Base-by-base conservation (phyloP, 208 protist genomes). In the Angomonas ambiguus region DNA sequence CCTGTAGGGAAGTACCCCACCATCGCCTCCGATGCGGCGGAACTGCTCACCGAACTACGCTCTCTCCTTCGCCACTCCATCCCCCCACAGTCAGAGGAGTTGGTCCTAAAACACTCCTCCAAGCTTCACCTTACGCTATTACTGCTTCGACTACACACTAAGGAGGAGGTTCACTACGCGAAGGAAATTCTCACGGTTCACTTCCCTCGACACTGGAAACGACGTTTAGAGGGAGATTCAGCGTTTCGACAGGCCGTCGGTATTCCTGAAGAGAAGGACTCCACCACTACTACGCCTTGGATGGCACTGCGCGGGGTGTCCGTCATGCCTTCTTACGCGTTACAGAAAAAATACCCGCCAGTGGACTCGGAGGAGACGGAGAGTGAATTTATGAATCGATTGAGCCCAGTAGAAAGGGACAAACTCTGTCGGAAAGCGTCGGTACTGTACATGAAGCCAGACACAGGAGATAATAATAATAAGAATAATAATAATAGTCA, bases 381-480 rank as follows among this genome's bases (percentile, higher is more conserved):
- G 32, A 3, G n/a, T 1, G 24, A 45, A n/a, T 45, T 4, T 10
- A 22, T 28, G 18, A 56, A 56, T 22, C 11, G 49, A 11, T 28
- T 13, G n/a, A 25, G 10, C 5, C 30, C 6, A 2, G 41, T 27
- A 11, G 22, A 58, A 34, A 48, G 38, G 27, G 42, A 73, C 20
- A 38, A 20, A 1, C 62, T 84, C 27, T 41, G 68, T 13, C 59
- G 72, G n/a, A 69, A 82, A 63, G 84, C 83, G 5, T 62, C 71
- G 42, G 83, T 94, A 2, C 76, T 94, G 38, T 94, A 91, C 72
- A 91, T 94, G 85, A n/a, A n/a, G n/a, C n/a, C n/a, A n/a, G 79
- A 74, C 32, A 60, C 81, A 35, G 63, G 71, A 41, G 82, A 92
- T 49, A 45, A 45, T 45, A 45, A 45, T 45, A 45, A 45, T 16